A percentile compares a stretch with the other conserved stretches of the same genome.
Evolutionary conservation across 768 basidiomycete genomes (phyloP).

Genomic region (Scleroderma bovista): DNA sequence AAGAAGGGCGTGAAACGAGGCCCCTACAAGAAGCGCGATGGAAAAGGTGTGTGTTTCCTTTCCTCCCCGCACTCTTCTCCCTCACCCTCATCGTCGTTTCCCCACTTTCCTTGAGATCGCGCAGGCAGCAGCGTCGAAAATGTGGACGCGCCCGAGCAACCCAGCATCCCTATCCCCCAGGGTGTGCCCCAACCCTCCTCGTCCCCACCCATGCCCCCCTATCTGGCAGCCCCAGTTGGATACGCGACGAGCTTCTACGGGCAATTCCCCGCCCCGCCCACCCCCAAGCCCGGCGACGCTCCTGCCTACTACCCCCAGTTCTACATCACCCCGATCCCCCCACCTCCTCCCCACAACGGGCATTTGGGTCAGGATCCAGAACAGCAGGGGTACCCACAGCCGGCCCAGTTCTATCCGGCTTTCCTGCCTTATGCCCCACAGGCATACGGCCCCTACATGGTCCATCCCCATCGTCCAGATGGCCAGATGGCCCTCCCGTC

Average conservation of each 20-base stretch:
- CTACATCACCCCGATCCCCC: conserved; percentile 43
- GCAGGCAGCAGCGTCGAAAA: conserved; percentile 50
- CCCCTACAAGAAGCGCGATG: conserved; percentile 95
- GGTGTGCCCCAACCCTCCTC: conserved; percentile 38
- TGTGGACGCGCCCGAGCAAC: conserved; percentile 39
- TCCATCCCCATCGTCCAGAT: conserved; percentile 38
- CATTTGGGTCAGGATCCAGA: conserved; percentile 37
- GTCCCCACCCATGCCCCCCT: conserved; percentile 45
- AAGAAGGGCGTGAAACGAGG: conserved; percentile 84
- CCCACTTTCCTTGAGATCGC: conserved; percentile 51
- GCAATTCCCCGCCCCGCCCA: conserved; percentile 45
- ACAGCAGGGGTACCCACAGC: conserved; percentile 35
- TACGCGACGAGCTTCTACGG: conserved; percentile 52
- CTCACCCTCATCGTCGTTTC: conserved; percentile 24
- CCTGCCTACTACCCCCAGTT: conserved; percentile 48
- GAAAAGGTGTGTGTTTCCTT: conserved; percentile 60
- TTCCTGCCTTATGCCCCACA: conserved; percentile 44
- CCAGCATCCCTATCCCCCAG: conserved; percentile 38
- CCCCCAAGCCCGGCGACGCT: conserved; percentile 47
- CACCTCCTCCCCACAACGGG: conserved; percentile 33
- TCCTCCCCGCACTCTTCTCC: conserved; percentile 18
- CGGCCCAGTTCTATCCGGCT: conserved; percentile 42
- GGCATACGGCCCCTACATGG: conserved; percentile 46
- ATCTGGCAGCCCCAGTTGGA: conserved; percentile 45
- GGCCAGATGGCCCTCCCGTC: conserved; percentile 31